Evolutionary conservation across 345 rosid species (phyloP), one percentile per base, ranked within the genome.

Genomic region (Alliaria petiolata): DNA sequence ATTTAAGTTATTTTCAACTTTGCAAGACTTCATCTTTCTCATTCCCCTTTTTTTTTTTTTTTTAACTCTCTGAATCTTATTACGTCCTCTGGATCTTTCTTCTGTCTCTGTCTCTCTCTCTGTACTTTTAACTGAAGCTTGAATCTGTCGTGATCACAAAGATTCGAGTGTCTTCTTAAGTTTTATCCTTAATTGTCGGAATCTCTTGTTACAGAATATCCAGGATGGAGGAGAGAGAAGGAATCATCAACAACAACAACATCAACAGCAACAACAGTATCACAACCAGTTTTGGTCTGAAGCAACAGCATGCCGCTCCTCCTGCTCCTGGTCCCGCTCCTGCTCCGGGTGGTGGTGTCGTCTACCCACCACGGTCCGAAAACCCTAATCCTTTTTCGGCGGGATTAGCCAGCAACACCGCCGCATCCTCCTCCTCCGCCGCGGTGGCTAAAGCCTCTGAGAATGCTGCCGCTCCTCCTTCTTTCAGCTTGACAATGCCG

Each of bases 161-260:
- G 68, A 51, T 77, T 78, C 67, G 33, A 39, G 49, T 75, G 76
- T 76, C 4, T 14, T 26, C 31, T 31, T 20, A 25, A 40, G 83
- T 79, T 19, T 76, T 76, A 79, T 85, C 71, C 52, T 62, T 49
- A 66, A 3, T 45, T 74, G 62, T 56, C 79, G 69, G 39, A 20
- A 66, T 65, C 73, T 53, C 15, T 50, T 22, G n/a, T 71, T 66
- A 40, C 35, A 55, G 38, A 58, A 76, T 62, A 65, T 72, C 42
- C 69, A 58, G 59, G n/a, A 93, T 91, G 96, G 97, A 86, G 73
- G 85, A 75, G 66, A 85, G 77, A 59, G 90, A 80, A 74, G 91
- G 69, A 75, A 76, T 71, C 15, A n/a, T n/a, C n/a, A n/a, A n/a
- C n/a, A 40, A 28, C 25, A 3, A 3, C 1, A 22, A 22, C 36